A percentile compares a stretch with the other conserved stretches of the same genome.
Evolutionary conservation across 2,329 filamentous ascomycete species (phyloP).

Genomic region (Rhynchosporium secalis): DNA sequence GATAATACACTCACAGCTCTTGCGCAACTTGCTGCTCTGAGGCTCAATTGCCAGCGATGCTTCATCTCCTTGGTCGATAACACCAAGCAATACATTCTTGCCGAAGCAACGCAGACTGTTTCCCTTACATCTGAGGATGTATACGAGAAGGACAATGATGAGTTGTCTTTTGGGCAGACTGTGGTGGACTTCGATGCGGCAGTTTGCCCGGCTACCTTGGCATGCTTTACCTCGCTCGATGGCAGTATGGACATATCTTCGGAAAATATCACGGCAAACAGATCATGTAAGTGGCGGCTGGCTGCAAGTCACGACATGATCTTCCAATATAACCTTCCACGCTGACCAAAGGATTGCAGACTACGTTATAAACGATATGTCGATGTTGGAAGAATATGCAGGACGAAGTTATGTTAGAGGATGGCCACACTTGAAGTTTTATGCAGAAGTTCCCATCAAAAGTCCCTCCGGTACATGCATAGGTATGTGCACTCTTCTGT

Average conservation of each 20-base stretch:
- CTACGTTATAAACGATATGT: constrained; percentile 32
- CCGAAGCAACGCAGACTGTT: constrained; percentile 16
- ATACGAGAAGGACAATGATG: not conserved
- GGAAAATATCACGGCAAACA: not conserved
- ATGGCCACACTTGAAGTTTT: constrained; percentile 32
- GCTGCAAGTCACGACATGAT: not conserved
- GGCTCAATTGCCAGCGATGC: constrained; percentile 46
- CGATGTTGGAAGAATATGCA: constrained; percentile 23
- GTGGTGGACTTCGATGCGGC: not conserved
- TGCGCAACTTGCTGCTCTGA: constrained; percentile 44
- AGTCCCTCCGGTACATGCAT: constrained; percentile 45
- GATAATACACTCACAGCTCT: not conserved
- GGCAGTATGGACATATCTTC: not conserved
- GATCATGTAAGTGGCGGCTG: not conserved
- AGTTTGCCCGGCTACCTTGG: not conserved
- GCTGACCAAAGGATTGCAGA: not conserved
- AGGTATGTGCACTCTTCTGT: not conserved
- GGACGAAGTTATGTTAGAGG: constrained; percentile 26
- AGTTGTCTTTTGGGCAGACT: not conserved
- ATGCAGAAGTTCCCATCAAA: constrained; percentile 34
- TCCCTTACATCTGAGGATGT: constrained; percentile 4
- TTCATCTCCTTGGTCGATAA: constrained; percentile 42
- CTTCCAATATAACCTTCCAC: not conserved
- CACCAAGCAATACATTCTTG: constrained; percentile 20
- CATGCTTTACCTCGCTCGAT: not conserved